Percentiles rank a stretch among this genome's conserved stretches.
phyloP scores from a whole-genome alignment of 306 rosid species.

The Lathyrus tuberosus region DNA sequence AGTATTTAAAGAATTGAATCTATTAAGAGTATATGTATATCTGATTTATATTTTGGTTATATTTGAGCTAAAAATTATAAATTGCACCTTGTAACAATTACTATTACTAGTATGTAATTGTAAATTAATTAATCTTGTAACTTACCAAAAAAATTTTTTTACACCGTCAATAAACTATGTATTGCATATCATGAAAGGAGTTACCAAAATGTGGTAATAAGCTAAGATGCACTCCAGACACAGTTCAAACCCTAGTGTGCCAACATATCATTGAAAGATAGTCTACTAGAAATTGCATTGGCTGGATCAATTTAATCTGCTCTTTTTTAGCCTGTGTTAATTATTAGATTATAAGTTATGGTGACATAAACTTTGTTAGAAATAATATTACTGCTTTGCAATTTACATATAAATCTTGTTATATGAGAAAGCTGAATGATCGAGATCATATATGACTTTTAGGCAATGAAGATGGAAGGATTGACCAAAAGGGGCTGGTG shows the following conservation, averaged over 20 bases:
- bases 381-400: slow-evolving; percentile 26
- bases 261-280: background rate
- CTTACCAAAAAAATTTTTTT: background rate
- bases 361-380: slow-evolving; percentile 11
- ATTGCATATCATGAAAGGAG: slow-evolving; percentile 7
- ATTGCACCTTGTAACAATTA: too few species aligned
- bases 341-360: background rate
- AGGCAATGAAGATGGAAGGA: slow-evolving; percentile 91
- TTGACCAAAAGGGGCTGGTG: slow-evolving; percentile 89
- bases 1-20: too few species aligned
- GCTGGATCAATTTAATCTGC: slow-evolving; percentile 19
- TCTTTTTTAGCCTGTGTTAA: slow-evolving; percentile 4
- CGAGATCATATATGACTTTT: slow-evolving; percentile 28
- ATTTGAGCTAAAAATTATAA: too few species aligned
- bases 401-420: slow-evolving; percentile 8
- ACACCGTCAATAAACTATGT: background rate
- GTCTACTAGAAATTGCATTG: background rate
- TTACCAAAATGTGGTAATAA: slow-evolving; percentile 1
- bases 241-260: slow-evolving; percentile 1
- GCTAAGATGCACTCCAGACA: background rate
- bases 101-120: background rate
- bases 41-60: too few species aligned
- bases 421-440: slow-evolving; percentile 34
- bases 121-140: background rate
- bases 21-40: too few species aligned